Evolutionary conservation across 2,329 filamentous ascomycete species (phyloP).

Genomic region (Colletotrichum chlorophyti): DNA sequence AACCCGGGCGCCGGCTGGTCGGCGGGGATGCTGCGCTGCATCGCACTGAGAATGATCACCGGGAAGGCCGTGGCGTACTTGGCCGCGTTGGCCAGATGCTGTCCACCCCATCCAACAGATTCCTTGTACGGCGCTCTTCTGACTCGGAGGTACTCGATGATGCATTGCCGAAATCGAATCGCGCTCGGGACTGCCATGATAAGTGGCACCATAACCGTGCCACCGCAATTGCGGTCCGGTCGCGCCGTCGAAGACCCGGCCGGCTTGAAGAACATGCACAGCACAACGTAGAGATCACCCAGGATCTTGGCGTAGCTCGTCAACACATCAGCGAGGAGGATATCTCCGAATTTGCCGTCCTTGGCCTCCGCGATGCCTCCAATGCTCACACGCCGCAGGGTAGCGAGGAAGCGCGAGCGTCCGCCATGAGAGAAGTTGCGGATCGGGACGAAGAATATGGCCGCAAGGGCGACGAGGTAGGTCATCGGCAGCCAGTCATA

Average conservation of each 20-base stretch:
- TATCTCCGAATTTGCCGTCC: slow-evolving; percentile 94
- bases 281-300: slow-evolving; percentile 84
- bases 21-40: slow-evolving; percentile 68
- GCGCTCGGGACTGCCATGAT: slow-evolving; percentile 83
- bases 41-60: slow-evolving; percentile 80
- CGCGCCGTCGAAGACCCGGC: slow-evolving; percentile 77
- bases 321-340: slow-evolving; percentile 90
- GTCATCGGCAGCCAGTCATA: slow-evolving; percentile 89
- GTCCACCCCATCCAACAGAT: slow-evolving; percentile 75
- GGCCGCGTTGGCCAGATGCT: slow-evolving; percentile 90
- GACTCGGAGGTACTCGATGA: slow-evolving; percentile 85
- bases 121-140: slow-evolving; percentile 61
- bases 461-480: slow-evolving; percentile 76
- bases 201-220: slow-evolving; percentile 79
- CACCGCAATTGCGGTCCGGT: slow-evolving; percentile 84
- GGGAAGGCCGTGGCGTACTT: slow-evolving; percentile 97
- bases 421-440: slow-evolving; percentile 73
- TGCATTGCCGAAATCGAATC: slow-evolving; percentile 89
- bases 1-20: slow-evolving; percentile 46
- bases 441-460: slow-evolving; percentile 76
- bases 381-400: slow-evolving; percentile 78
- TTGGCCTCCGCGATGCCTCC: slow-evolving; percentile 86
- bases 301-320: slow-evolving; percentile 95
- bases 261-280: slow-evolving; percentile 87
- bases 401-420: slow-evolving; percentile 76